Evolutionary conservation across 179 eudicot genomes (phyloP).

Genomic region (Dionaea muscipula): DNA sequence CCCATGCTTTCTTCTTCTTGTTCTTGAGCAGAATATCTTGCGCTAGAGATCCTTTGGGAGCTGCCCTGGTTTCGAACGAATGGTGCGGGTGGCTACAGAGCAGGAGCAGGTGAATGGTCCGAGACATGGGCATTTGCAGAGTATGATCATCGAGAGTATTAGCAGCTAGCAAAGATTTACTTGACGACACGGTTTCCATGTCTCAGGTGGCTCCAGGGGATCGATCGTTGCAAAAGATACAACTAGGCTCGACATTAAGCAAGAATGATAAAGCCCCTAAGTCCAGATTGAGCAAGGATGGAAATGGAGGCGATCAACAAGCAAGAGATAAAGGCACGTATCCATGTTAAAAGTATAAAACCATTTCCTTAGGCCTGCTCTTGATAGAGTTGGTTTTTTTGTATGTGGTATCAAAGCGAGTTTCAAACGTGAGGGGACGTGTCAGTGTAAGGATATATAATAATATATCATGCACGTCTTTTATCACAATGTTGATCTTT

Average conservation of each 20-base stretch:
- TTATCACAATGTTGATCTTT: too few species aligned
- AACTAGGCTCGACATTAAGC: slow-evolving; percentile 13
- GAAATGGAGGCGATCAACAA: slow-evolving; percentile 6
- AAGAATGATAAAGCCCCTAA: slow-evolving; percentile 18
- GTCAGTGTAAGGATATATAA: too few species aligned
- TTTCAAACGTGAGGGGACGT: too few species aligned
- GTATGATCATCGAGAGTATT: slow-evolving; percentile 22
- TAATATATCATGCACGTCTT: too few species aligned
- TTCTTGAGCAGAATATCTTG: not conserved
- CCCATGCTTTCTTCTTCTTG: not conserved
- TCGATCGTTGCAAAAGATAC: slow-evolving; percentile 14
- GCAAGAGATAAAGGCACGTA: slow-evolving; percentile 25
- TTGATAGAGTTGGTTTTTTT: too few species aligned
- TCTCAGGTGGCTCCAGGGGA: slow-evolving; percentile 19
- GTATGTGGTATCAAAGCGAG: too few species aligned
- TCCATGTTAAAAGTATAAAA: not conserved
- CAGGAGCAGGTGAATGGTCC: slow-evolving; percentile 21
- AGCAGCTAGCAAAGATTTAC: slow-evolving; percentile 11
- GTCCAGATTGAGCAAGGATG: slow-evolving; percentile 14
- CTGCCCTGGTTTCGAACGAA: not conserved
- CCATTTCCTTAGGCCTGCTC: too few species aligned
- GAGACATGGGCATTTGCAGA: slow-evolving; percentile 18
- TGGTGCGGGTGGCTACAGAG: slow-evolving; percentile 29
- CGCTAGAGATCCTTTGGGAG: too few species aligned
- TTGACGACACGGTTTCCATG: slow-evolving; percentile 23